Base-by-base conservation (phyloP, 345 rosid species). In the Isatis tinctoria region DNA sequence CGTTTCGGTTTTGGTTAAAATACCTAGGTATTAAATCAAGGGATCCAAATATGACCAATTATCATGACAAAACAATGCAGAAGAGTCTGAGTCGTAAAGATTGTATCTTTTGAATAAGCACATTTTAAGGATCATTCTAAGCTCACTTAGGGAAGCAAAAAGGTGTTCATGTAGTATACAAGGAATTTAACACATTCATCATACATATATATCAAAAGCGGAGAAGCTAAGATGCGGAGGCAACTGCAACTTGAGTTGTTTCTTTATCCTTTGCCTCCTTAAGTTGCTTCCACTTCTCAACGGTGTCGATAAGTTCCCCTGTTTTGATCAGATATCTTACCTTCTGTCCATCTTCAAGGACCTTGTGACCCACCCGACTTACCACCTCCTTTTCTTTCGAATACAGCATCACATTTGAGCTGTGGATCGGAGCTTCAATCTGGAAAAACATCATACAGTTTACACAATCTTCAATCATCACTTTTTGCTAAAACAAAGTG, bases 391-490 rank as follows among this genome's bases (percentile, higher is more conserved):
- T 65, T 41, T 94, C 98, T 77, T 90, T 90, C 0, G 97, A 94
- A 77, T 91, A 90, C 3, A 91, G 78, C 98, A 94, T 91, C 84
- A 91, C 96, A 18, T 90, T 91, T 12, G 98, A 94, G 83, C 97
- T 94, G 81, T 94, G 98, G 71, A 94, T 83, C 4, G 96, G 92
- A 27, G 96, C 96, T 85, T 91, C 98, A 7, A 91, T 85, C 98
- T 94, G 90, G 28, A 87, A 83, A 58, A 54, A 22, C 10, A 20
- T 67, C 11, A 47, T 47, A 70, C 57, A 74, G 18, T 71, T 41
- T 49, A 5, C 62, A 17, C 47, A 56, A 52, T 69, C 17, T n/a
- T 69, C 37, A 70, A 37, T 39, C 45, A 59, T 16, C 72, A 28
- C 43, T 40, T 72, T 22, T 30, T 0, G 20, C 8, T 18, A 51